Evolutionary conservation across 2,329 filamentous ascomycete genomes (phyloP), one percentile per base, ranked within the genome.

Genomic region (Sporothrix pallida): DNA sequence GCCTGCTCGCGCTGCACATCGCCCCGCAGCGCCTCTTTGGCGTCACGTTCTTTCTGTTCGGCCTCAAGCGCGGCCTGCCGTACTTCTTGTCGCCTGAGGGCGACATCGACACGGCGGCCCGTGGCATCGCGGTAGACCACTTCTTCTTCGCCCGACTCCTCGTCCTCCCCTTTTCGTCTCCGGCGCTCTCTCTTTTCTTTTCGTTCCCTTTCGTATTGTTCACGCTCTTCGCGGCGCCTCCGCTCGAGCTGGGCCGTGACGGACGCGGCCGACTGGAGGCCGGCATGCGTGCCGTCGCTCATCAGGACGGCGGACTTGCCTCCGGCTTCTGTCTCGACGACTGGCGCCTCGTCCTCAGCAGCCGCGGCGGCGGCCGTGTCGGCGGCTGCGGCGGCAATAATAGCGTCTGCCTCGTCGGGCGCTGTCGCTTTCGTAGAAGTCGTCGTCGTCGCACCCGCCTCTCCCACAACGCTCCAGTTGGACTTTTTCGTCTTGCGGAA

Each of bases 71-170:
- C 86, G 10, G 82, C 82, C 69, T 89, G 88, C n/a, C 93, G 88
- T 70, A 93, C 92, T 81, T 98, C 94, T 23, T 94, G 95, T 31
- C 95, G 89, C 82, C 93, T 94, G 92, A 97, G 93, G 20, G 91
- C 91, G 31, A 98, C 89, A 79, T 99, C 97, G 76, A 99, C 95
- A 72, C 97, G 91, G n/a, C 95, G 89, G 13, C 96, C 96, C 2
- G 93, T 96, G 12, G 97, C 96, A 82, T 99, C 96, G 78, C 96
- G 92, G 81, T 98, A 98, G 31, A 98, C 94, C 0, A 95, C 97
- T 82, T 98, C 94, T 46, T 88, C 88, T 73, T 85, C 83, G 56
- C 81, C 75, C 81, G 85, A 69, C 23, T 26, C 46, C 48, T 78
- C 75, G 9, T 88, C 87, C 74, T 84, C 82, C 52, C 80, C 37